A percentile compares a stretch with the other conserved stretches of the same genome.
Evolutionary conservation across 192 early-diverging fungal species (phyloP).

Genomic region (Kickxella alabastrina): DNA sequence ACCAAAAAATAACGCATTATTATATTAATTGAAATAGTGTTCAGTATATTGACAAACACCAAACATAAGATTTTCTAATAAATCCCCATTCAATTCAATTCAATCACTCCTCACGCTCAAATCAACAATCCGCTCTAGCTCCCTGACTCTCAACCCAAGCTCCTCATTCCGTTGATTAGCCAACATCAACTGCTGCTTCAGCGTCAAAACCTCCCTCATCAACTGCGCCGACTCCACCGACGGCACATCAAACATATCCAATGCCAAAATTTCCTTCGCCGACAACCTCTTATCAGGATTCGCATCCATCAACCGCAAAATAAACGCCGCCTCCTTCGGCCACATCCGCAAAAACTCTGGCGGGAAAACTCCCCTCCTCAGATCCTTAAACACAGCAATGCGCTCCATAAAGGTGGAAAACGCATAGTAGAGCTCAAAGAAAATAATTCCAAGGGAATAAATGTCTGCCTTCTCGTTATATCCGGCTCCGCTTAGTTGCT

Average conservation of each 20-base stretch:
- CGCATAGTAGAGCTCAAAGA: constrained; percentile 92
- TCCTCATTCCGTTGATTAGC: constrained; percentile 49
- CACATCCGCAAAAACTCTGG: constrained; percentile 54
- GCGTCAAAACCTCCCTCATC: constrained; percentile 28
- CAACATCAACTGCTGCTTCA: constrained; percentile 39
- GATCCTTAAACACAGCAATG: constrained; percentile 59
- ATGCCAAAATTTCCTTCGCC: constrained; percentile 65
- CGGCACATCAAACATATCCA: constrained; percentile 61
- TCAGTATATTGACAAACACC: too few species aligned
- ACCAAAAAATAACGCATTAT: too few species aligned
- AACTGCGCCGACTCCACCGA: constrained; percentile 47
- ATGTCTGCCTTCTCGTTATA: constrained; percentile 87
- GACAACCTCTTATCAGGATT: constrained; percentile 69
- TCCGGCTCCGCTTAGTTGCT: constrained; percentile 18
- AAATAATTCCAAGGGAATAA: constrained; percentile 92
- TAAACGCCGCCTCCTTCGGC: constrained; percentile 66
- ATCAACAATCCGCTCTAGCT: constrained; percentile 46
- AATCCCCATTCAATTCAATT: too few species aligned
- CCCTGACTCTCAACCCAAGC: constrained; percentile 33
- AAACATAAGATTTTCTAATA: too few species aligned
- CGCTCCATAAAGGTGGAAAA: constrained; percentile 92
- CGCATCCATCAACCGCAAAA: constrained; percentile 77
- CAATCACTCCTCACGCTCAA: constrained; percentile 16
- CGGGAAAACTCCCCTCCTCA: constrained; percentile 77
- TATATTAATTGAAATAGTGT: too few species aligned